Base-by-base conservation (phyloP, 768 basidiomycete genomes). In the Plicaturopsis crispa region DNA sequence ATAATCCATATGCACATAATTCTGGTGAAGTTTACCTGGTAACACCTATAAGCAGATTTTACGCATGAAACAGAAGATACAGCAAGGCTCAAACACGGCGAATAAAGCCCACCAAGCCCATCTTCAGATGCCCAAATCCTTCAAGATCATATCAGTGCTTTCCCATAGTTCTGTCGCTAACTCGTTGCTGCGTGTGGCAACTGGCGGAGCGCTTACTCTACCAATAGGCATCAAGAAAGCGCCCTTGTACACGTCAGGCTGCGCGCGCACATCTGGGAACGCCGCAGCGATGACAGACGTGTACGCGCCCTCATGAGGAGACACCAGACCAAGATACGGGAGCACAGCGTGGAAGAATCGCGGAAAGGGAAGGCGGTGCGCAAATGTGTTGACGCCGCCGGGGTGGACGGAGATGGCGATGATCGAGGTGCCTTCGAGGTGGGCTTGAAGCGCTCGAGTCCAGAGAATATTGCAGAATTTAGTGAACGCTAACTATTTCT, bases 281-380 rank as follows among this genome's bases (percentile, higher is more conserved):
- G 61, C 65, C 2, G 67, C 67, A n/a, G 69, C 65, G 41, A 67
- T 65, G 14, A 57, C 56, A 8, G 59, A 53, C 0, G 55, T 59
- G 40, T 62, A 54, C 3, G 65, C 58, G 7, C 64, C 70, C 18
- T 53, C 45, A 41, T 56, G 48, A 1, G 62, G 53, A 4, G 49
- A 17, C 7, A 44, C 26, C 10, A 28, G 26, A 14, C 8, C 8
- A 14, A 28, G 8, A 8, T 14, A 28, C 26, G 14, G 26, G 26
- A 28, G 8, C 10, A 8, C 26, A 14, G 14, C 10, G 10, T 14
- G 14, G 26, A 28, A 14, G 14, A 28, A 28, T 8, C 8, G 14
- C 26, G 14, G 14, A 28, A 28, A 8, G 26, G 14, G 26, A 8
- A 8, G 26, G 10, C 8, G 8, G 10, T 28, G 26, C 14, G 51